Conservation (phyloP, 495 filamentous ascomycete genomes). For the Lasiosphaeriaceae sp. region DNA sequence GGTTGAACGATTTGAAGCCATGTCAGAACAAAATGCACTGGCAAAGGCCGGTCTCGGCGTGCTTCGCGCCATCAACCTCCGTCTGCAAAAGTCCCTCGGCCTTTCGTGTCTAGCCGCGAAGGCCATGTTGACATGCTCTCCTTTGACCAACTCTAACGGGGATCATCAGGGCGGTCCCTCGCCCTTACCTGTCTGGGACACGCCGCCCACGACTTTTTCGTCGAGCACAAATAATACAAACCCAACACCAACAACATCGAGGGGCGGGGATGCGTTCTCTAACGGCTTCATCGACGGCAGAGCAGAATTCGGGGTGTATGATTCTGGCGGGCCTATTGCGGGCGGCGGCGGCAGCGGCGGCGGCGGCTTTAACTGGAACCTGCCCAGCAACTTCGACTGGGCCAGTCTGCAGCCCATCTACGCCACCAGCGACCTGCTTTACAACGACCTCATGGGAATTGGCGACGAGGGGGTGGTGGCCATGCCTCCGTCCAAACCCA, state of each 20-base stretch:
- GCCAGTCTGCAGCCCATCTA: constrained; percentile 48
- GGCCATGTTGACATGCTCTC: not conserved
- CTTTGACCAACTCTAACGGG: not conserved
- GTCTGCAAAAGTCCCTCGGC: constrained; percentile 42
- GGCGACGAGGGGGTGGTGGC: constrained; percentile 13
- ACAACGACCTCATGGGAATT: constrained; percentile 44
- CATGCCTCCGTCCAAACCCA: not conserved
- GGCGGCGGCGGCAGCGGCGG: too few species aligned
- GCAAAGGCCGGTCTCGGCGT: constrained; percentile 52
- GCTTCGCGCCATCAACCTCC: constrained; percentile 41
- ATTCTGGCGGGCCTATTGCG: not conserved
- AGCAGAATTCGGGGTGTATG: not conserved
- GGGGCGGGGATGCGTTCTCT: not conserved
- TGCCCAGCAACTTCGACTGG: constrained; percentile 44
- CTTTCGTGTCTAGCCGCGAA: constrained; percentile 13
- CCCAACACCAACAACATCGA: not conserved
- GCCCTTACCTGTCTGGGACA: not conserved
- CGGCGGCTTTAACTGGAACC: constrained; percentile 13
- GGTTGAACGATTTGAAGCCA: constrained; percentile 48
- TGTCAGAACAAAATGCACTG: constrained; percentile 46
- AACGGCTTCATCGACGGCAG: not conserved
- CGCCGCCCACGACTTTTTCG: not conserved
- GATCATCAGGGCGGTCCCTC: not conserved
- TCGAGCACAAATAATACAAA: not conserved
- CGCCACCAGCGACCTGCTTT: constrained; percentile 50